These are phyloP conservation scores for Suillus placidus DNA, from an alignment of 768 basidiomycete genomes.

Conservation along the genomic window DNA sequence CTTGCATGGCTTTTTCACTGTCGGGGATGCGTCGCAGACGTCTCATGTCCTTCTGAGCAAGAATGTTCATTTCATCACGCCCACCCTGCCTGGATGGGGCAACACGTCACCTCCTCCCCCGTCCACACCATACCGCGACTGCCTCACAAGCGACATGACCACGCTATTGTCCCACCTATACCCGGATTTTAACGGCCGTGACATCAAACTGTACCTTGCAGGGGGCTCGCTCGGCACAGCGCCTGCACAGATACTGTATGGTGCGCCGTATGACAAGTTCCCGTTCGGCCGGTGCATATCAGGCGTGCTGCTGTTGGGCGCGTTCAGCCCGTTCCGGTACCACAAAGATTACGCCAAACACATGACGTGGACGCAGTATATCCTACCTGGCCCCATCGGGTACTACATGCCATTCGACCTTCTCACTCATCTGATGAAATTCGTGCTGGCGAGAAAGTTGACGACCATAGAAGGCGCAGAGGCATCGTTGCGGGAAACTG, in stretches of 20 bases:
- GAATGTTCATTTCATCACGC: slow-evolving; percentile 48
- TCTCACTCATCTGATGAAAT: slow-evolving; percentile 35
- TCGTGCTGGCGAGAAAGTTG: slow-evolving; percentile 39
- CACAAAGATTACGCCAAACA: slow-evolving; percentile 48
- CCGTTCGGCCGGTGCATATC: slow-evolving; percentile 49
- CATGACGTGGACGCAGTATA: slow-evolving; percentile 50
- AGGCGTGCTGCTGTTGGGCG: slow-evolving; percentile 49
- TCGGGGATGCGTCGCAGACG: slow-evolving; percentile 45
- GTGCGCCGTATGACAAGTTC: slow-evolving; percentile 51
- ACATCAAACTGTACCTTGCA: slow-evolving; percentile 50
- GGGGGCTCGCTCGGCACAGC: slow-evolving; percentile 59
- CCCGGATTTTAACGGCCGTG: slow-evolving; percentile 34
- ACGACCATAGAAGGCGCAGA: slow-evolving; percentile 44
- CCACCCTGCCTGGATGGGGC: slow-evolving; percentile 64
- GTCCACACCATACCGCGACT: slow-evolving; percentile 40
- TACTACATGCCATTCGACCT: slow-evolving; percentile 45
- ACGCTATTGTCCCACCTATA: slow-evolving; percentile 54
- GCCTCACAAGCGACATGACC: slow-evolving; percentile 47
- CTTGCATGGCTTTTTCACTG: slow-evolving; percentile 56
- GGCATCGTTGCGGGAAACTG: slow-evolving; percentile 37
- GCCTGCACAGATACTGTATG: slow-evolving; percentile 59
- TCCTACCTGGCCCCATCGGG: slow-evolving; percentile 48
- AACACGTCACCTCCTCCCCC: slow-evolving; percentile 46
- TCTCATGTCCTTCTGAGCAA: slow-evolving; percentile 41
- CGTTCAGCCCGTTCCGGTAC: slow-evolving; percentile 49